A percentile compares a stretch with the other conserved stretches of the same genome.
Conservation (phyloP, 2,329 filamentous ascomycete species). For the Fusarium oxysporum region DNA sequence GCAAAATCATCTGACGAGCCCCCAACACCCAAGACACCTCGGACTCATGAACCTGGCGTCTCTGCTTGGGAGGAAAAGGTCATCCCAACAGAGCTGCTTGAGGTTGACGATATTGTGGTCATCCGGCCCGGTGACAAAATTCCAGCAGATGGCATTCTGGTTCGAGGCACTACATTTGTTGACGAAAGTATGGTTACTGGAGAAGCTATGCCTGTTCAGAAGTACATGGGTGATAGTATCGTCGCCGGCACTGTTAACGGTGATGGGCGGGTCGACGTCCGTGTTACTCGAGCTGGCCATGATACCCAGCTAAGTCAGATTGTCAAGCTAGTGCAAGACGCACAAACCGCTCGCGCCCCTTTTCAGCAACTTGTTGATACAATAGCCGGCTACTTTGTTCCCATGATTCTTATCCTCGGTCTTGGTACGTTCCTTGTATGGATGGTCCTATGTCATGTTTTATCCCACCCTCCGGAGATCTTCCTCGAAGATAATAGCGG, state of each 20-base stretch:
- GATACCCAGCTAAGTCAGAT: constrained; percentile 98
- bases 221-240: constrained; percentile 80
- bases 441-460: constrained; percentile 93
- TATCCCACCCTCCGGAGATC: constrained; percentile 85
- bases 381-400: constrained; percentile 94
- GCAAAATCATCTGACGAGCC: constrained; percentile 38
- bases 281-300: constrained; percentile 89
- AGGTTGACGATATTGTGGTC: constrained; percentile 93
- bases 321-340: constrained; percentile 95
- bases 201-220: constrained; percentile 94
- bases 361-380: constrained; percentile 93
- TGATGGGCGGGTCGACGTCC: constrained; percentile 89
- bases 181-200: constrained; percentile 99
- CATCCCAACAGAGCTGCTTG: constrained; percentile 92
- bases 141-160: constrained; percentile 88
- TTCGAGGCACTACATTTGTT: constrained; percentile 90
- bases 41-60: constrained; percentile 52
- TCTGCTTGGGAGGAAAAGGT: constrained; percentile 79
- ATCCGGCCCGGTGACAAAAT: constrained; percentile 96
- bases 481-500: constrained; percentile 85
- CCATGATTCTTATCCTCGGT: constrained; percentile 86
- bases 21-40: constrained; percentile 10
- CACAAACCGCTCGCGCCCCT: constrained; percentile 91
- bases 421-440: constrained; percentile 86
- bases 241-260: constrained; percentile 98